phyloP scores from a whole-genome alignment of 257 asterid genomes.

The Solanum microdontum region DNA sequence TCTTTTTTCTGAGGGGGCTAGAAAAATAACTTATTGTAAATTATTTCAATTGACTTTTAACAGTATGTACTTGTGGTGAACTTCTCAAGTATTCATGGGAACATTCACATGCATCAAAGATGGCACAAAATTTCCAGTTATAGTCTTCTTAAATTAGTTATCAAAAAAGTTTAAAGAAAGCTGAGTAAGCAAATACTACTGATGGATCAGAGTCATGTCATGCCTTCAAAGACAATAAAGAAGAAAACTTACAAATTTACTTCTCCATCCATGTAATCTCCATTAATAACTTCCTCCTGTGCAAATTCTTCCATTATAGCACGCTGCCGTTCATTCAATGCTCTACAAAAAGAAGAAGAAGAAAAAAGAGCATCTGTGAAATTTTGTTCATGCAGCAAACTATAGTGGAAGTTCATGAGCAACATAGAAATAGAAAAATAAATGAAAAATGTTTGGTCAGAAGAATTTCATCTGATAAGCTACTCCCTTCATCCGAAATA shows the following conservation, averaged over 20 bases:
- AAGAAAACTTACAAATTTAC: conserved; percentile 46
- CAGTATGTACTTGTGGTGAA: neutral
- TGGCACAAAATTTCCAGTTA: neutral
- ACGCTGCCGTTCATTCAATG: conserved; percentile 54
- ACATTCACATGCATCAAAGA: neutral
- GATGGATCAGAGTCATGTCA: neutral
- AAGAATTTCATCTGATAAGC: neutral
- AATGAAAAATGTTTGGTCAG: neutral
- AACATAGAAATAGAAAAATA: neutral
- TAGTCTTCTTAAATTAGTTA: neutral
- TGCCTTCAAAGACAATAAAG: neutral
- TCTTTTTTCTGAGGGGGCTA: no score
- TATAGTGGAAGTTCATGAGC: neutral
- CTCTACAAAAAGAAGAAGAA: conserved; percentile 22
- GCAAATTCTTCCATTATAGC: conserved; percentile 80
- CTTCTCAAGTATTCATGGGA: neutral
- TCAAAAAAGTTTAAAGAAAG: neutral
- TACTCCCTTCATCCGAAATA: neutral
- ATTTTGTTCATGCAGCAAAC: neutral
- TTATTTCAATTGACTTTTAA: neutral
- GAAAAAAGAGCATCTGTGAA: neutral
- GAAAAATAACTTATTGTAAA: neutral
- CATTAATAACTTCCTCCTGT: conserved; percentile 43
- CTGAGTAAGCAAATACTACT: neutral
- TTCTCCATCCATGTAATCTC: conserved; percentile 24